These are phyloP conservation scores for Trichosporon sp. DNA, from an alignment of 1,284 basidiomycete genomes.

Conservation along the genomic window DNA sequence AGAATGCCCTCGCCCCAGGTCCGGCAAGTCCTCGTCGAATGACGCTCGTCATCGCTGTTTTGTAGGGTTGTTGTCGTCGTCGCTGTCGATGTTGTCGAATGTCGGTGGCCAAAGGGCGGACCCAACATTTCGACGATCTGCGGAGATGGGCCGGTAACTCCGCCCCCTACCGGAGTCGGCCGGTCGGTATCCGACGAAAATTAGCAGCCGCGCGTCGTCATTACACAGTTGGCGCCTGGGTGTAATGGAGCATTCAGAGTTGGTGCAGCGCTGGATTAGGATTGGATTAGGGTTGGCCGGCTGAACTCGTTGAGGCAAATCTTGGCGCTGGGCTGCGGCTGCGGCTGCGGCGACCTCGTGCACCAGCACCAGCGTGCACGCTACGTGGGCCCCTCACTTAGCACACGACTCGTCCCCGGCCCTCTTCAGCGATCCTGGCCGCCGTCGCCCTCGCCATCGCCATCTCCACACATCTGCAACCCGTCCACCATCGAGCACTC, in stretches of 20 bases:
- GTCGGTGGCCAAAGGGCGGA: not conserved
- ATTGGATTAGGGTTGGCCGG: not conserved
- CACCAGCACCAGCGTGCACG: not conserved
- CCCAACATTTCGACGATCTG: not conserved
- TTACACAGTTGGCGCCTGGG: not conserved
- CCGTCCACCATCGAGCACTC: not conserved
- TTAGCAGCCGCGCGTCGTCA: not conserved
- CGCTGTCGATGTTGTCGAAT: not conserved
- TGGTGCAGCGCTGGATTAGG: no score
- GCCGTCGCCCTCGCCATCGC: not conserved
- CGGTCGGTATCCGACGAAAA: not conserved
- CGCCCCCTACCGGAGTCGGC: not conserved
- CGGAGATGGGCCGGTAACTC: not conserved
- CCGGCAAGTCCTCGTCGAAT: not conserved
- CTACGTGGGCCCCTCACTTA: not conserved
- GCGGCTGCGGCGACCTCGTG: not conserved
- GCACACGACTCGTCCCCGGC: not conserved
- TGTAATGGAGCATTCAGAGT: not conserved
- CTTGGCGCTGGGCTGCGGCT: not conserved
- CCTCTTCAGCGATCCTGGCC: not conserved
- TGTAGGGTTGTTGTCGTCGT: no score
- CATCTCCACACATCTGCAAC: not conserved
- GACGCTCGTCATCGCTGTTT: not conserved
- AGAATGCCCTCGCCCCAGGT: not conserved
- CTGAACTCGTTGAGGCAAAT: not conserved